Evolutionary conservation across 805 yeast species (phyloP).

Genomic region (Saturnispora serradocipensis): DNA sequence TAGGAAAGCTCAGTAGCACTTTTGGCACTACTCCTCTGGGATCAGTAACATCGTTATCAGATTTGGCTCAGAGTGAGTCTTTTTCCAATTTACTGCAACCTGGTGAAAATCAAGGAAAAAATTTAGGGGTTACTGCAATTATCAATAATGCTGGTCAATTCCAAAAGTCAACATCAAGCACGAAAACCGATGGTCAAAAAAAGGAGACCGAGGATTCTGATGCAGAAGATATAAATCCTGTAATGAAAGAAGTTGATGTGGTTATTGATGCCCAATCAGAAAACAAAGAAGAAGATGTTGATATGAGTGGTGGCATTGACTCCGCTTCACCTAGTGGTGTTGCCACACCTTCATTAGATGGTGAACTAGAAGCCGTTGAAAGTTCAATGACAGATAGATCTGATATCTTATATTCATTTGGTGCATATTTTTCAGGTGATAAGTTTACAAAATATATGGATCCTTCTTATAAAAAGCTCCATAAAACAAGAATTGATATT

Average conservation of each 20-base stretch:
- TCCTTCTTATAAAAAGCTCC: slow-evolving; percentile 43
- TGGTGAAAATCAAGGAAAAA: not conserved
- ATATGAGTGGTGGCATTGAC: slow-evolving; percentile 21
- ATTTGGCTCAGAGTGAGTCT: slow-evolving; percentile 5
- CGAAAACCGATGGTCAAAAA: slow-evolving; percentile 1
- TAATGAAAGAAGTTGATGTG: slow-evolving; percentile 14
- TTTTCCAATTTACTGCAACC: not conserved
- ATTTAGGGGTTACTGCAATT: slow-evolving; percentile 1
- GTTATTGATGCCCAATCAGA: slow-evolving; percentile 11
- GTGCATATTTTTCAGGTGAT: slow-evolving; percentile 22
- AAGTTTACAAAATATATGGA: slow-evolving; percentile 22
- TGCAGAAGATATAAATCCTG: slow-evolving; percentile 11
- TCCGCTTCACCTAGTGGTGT: slow-evolving; percentile 25
- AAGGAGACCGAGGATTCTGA: slow-evolving; percentile 4
- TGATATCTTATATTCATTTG: slow-evolving; percentile 21
- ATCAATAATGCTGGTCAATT: slow-evolving; percentile 1
- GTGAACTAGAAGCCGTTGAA: slow-evolving; percentile 37
- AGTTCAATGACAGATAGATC: slow-evolving; percentile 28
- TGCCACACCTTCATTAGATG: slow-evolving; percentile 23
- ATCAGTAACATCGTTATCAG: slow-evolving; percentile 17
- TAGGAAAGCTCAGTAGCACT: slow-evolving; percentile 1
- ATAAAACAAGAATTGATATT: slow-evolving; percentile 47
- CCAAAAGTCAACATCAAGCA: not conserved
- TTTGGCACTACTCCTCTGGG: slow-evolving; percentile 12
- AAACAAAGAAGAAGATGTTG: slow-evolving; percentile 12